Evolutionary conservation across 164 flowering plant species (phyloP), one percentile per base, ranked within the genome.

Genomic region (Tinospora cordifolia): DNA sequence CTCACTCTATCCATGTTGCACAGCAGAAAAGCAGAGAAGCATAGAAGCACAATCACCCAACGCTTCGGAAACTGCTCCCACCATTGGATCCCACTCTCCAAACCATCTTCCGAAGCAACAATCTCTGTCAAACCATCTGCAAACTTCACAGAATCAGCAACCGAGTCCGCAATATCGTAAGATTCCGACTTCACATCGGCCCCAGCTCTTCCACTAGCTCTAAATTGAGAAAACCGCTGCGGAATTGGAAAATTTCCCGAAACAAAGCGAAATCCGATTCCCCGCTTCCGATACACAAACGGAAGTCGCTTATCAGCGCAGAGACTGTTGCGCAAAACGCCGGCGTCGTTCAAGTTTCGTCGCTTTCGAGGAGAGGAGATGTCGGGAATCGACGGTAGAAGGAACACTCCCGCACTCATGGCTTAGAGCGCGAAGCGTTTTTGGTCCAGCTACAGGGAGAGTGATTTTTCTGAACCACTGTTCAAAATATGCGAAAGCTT

Each of bases 1-100:
- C 87, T 81, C 79, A 93, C 98, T 79, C 98, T 83, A 69, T 93
- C 98, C 98, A 93, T 91, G 63, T 93, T 93, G 82, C 98, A 93
- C 19, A 93, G 88, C 24, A 93, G 87, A 72, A 93, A 93, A 17
- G 98, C 96, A 0, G 96, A 87, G 75, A 87, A 93, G 63, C 98
- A 93, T 62, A 91, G 79, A 65, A 91, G 57, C 13, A 93, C 98
- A 26, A 93, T 91, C 68, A 87, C 79, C 98, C 98, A 93, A 68
- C 98, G 83, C 77, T 88, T 93, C 3, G 98, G 98, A 63, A 91
- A 87, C 87, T 84, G 75, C 60, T 90, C 84, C 93, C 83, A 87
- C 94, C 93, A 88, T 8, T 87, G 81, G 67, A 72, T 68, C 30
- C 17, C 57, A 24, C 70, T 69, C 57, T 39, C 76, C 58, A 25